Percentiles rank a stretch among this genome's conserved stretches.
These are phyloP conservation scores for Themeda triandra DNA, from an alignment of 176 grass and related monocot species.

Conservation along the genomic window DNA sequence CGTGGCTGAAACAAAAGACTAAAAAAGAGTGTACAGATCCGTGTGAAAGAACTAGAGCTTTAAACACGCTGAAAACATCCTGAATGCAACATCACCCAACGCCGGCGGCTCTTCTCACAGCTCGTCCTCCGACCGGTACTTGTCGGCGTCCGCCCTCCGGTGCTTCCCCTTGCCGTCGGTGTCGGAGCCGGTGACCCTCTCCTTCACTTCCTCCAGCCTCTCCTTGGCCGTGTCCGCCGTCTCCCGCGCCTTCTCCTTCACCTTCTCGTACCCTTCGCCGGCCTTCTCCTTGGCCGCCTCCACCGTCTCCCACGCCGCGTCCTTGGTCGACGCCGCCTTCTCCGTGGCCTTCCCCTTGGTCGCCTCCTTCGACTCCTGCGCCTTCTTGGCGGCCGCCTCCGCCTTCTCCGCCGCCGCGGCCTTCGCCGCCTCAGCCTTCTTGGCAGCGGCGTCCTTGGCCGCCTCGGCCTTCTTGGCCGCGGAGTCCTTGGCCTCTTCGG, in stretches of 20 bases:
- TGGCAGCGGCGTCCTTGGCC: slow-evolving; percentile 8
- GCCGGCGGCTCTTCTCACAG: slow-evolving; percentile 27
- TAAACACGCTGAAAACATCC: slow-evolving; percentile 21
- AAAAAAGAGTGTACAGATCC: not conserved
- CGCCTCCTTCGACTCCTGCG: slow-evolving; percentile 21
- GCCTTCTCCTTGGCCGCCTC: slow-evolving; percentile 32
- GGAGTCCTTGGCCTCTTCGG: not conserved
- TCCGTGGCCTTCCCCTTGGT: not conserved
- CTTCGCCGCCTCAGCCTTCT: not conserved
- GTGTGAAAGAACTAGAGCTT: not conserved
- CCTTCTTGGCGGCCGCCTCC: slow-evolving; percentile 1
- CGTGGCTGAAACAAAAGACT: not conserved
- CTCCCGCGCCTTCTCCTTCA: slow-evolving; percentile 38
- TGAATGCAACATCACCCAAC: not conserved
- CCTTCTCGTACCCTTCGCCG: slow-evolving; percentile 20
- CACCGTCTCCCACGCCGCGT: slow-evolving; percentile 37
- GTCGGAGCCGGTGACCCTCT: slow-evolving; percentile 31
- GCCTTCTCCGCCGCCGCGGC: slow-evolving; percentile 13
- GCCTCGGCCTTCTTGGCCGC: not conserved
- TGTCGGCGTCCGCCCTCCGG: not conserved
- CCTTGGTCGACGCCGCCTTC: slow-evolving; percentile 26
- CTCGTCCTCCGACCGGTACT: slow-evolving; percentile 41
- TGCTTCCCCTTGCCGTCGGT: slow-evolving; percentile 9
- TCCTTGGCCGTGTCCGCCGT: slow-evolving; percentile 44
- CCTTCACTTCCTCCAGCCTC: slow-evolving; percentile 25